Evolutionary conservation across 2,329 filamentous ascomycete genomes (phyloP), one percentile per base, ranked within the genome.

Genomic region (Botrytis byssoidea): DNA sequence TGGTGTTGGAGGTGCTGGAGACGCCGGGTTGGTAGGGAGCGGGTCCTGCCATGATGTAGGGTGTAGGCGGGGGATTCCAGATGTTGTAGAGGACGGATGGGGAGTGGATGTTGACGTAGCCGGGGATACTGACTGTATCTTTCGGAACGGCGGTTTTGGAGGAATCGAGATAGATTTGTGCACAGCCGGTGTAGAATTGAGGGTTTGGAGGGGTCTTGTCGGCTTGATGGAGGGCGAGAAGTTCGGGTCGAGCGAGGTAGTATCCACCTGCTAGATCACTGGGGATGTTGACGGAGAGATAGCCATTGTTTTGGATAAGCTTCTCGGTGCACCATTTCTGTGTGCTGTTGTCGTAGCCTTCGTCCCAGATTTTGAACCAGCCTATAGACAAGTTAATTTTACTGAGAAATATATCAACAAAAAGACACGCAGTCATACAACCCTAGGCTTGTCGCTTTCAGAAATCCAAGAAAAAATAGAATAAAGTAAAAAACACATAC

Each of bases 351-450:
- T 92, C 85, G 82, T 92, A 93, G 64, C 90, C 91, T 70, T 91
- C 86, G 74, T 92, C 87, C 85, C 87, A 93, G 80, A 94, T 88
- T 85, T 94, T 94, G 86, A 94, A 92, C 92, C 92, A 95, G 57
- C 35, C 71, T 72, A 67, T 37, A 10, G 37, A n/a, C 2, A 32
- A 7, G 25, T 72, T 59, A 72, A 40, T 9, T 22, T n/a, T 14
- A 18, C 14, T 12, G 1, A 40, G n/a, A 42, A 29, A 10, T 2
- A 18, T 1, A 29, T 37, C 8, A 29, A 20, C n/a, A 40, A 29
- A 40, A 14, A 55, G 16, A 55, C 5, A 35, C 3, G 1, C 1
- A 10, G 7, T n/a, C 20, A 29, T 29, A 25, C 42, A 66, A n/a
- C 14, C 35, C n/a, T 7, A 29, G n/a, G 12, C 16, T 29, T 42